Conservation (phyloP, 2,329 filamentous ascomycete genomes). For the Colletotrichum melonis region DNA sequence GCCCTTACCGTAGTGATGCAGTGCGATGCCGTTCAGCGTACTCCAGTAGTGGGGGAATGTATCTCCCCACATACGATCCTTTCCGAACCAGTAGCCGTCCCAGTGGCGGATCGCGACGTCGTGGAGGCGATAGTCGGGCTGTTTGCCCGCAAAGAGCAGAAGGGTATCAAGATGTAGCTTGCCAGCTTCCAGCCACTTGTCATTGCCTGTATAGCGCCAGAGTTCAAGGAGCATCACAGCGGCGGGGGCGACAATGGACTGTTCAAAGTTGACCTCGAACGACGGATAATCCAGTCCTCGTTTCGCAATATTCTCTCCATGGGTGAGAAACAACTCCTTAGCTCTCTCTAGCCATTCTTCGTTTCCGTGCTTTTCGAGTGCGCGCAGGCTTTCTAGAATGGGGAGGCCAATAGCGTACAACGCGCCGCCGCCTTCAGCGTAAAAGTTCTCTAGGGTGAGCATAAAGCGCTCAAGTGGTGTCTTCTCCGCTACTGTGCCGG, state of each 20-base stretch:
- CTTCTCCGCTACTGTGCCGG: neutral
- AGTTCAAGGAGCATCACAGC: constrained; percentile 57
- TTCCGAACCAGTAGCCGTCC: constrained; percentile 35
- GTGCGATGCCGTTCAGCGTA: constrained; percentile 27
- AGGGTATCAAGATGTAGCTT: constrained; percentile 18
- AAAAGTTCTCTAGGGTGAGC: constrained; percentile 28
- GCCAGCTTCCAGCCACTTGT: constrained; percentile 45
- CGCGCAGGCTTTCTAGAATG: constrained; percentile 17
- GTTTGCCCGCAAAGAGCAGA: constrained; percentile 29
- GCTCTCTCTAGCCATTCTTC: neutral
- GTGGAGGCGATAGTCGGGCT: constrained; percentile 32
- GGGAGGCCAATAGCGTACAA: constrained; percentile 32
- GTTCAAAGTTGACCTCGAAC: constrained; percentile 34
- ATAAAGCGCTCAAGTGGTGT: constrained; percentile 14
- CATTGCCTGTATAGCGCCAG: constrained; percentile 53
- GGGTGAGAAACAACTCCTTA: neutral
- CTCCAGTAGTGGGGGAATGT: constrained; percentile 36
- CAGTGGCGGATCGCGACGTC: constrained; percentile 33
- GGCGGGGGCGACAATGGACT: constrained; percentile 34
- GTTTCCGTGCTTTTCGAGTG: neutral
- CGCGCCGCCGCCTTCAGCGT: constrained; percentile 21
- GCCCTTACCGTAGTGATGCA: constrained; percentile 28
- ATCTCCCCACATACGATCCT: constrained; percentile 33
- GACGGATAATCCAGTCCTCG: constrained; percentile 24
- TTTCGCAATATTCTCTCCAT: constrained; percentile 9